Evolutionary conservation across 345 rosid species (phyloP).

Genomic region (Eutrema yunnanense): DNA sequence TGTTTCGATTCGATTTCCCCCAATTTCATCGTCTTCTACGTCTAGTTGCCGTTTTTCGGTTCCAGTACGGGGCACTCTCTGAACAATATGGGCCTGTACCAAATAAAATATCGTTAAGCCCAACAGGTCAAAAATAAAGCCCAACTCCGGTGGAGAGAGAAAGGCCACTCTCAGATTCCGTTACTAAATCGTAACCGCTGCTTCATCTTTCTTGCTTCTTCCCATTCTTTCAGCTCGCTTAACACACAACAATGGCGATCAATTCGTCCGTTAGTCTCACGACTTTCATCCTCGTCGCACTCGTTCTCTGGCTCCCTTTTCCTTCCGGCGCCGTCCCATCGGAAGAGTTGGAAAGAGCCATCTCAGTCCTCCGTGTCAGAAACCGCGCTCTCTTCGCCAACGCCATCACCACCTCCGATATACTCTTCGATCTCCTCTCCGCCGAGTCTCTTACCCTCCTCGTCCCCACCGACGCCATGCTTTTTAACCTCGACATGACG

Average conservation of each 20-base stretch:
- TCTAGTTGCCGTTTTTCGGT: too few species aligned
- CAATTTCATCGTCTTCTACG: not conserved
- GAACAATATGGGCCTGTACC: not conserved
- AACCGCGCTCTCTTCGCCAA: slow-evolving; percentile 36
- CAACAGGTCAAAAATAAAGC: not conserved
- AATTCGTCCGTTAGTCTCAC: not conserved
- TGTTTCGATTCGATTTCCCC: slow-evolving; percentile 7
- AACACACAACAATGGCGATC: slow-evolving; percentile 8
- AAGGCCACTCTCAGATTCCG: not conserved
- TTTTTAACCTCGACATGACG: slow-evolving; percentile 36
- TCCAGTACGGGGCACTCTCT: too few species aligned
- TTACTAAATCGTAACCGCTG: not conserved
- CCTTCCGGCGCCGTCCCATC: slow-evolving; percentile 22
- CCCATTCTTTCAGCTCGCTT: not conserved
- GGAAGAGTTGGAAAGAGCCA: slow-evolving; percentile 26
- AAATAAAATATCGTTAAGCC: not conserved
- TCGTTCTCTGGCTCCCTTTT: not conserved
- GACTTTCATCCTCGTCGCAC: not conserved
- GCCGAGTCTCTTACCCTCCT: slow-evolving; percentile 26
- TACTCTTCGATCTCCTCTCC: slow-evolving; percentile 35
- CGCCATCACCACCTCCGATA: slow-evolving; percentile 37
- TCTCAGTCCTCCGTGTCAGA: slow-evolving; percentile 25
- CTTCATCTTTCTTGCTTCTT: not conserved
- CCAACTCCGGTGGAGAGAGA: not conserved
- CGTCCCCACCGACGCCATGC: slow-evolving; percentile 31